These are phyloP conservation scores for Stropharia rugosoannulata DNA, from an alignment of 768 basidiomycete genomes.

Conservation along the genomic window DNA sequence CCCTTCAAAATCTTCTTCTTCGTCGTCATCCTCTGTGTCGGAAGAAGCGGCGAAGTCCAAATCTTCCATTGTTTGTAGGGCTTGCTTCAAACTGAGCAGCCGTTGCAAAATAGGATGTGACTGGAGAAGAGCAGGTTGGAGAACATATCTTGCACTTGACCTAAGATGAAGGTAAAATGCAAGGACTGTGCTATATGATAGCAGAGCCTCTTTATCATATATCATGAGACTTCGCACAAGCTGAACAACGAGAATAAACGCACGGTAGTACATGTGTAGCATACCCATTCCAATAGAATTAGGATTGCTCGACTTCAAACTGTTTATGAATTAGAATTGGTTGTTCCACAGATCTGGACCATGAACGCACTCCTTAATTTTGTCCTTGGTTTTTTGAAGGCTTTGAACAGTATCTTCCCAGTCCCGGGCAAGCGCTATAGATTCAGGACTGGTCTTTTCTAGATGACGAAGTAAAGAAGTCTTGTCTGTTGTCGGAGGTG, in stretches of 20 bases:
- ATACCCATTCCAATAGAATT: slow-evolving; percentile 66
- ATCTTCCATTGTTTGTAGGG: slow-evolving; percentile 77
- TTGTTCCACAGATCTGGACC: background rate
- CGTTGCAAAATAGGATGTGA: slow-evolving; percentile 73
- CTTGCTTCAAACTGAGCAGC: slow-evolving; percentile 80
- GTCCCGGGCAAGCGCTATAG: slow-evolving; percentile 78
- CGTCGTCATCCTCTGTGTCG: slow-evolving; percentile 40
- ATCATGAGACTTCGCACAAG: background rate
- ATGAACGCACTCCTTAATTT: slow-evolving; percentile 50
- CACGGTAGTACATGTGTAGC: slow-evolving; percentile 87
- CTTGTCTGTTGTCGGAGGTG: slow-evolving; percentile 53
- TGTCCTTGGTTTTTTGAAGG: slow-evolving; percentile 51
- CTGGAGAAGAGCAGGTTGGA: slow-evolving; percentile 60
- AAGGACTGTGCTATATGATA: slow-evolving; percentile 88
- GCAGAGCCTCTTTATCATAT: slow-evolving; percentile 64
- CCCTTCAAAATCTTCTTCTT: slow-evolving; percentile 1
- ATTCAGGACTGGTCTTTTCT: slow-evolving; percentile 75
- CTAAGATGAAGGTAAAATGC: slow-evolving; percentile 94
- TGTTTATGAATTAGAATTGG: slow-evolving; percentile 23
- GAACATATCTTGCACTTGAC: slow-evolving; percentile 60
- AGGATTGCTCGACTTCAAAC: slow-evolving; percentile 45
- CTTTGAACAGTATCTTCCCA: slow-evolving; percentile 71
- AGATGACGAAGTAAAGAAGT: slow-evolving; percentile 61
- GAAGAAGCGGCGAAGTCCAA: slow-evolving; percentile 67
- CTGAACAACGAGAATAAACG: slow-evolving; percentile 23